Evolutionary conservation across 345 rosid genomes (phyloP), one percentile per base, ranked within the genome.

Genomic region (Eucalyptus erythrocorys): DNA sequence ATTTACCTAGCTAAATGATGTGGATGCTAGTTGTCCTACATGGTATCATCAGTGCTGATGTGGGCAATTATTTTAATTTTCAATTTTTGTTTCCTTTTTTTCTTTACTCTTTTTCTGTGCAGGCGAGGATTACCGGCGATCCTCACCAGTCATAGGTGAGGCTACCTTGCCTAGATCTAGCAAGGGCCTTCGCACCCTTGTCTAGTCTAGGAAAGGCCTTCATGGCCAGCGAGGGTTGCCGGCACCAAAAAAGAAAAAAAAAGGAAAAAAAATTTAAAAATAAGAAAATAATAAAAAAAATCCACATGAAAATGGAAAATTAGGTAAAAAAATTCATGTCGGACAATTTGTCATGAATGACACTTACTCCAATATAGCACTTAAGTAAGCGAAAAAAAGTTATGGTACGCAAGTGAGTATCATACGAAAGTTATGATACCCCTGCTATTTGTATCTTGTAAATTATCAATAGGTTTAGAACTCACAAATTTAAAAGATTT

Each of bases 181-280:
- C 57, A 7, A 53, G 57, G 57, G 57, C 5, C 57, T 21, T 53
- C 26, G 1, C 26, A 53, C 57, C 57, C 57, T 53, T 2, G 0
- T 22, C 59, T 1, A 21, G 2, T 53, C 59, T 53, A 53, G 59
- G 27, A 4, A 22, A 53, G 59, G 11, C 27, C 59, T 53, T 53
- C 0, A 0, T 19, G 26, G 59, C 59, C 0, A 22, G 0, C 4
- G 26, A 53, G 0, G 27, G 59, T 53, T 53, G 59, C 11, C 0
- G 4, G 10, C 59, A 53, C 24, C 6, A 9, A 45, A 45, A n/a
- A n/a, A n/a, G n/a, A 4, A 45, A 45, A 45, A 5, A 5, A 45
- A 45, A 45, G 47, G 47, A 45, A 45, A 45, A 53, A 5, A 16
- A 17, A 50, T 49, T 6, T 7, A 51, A 53, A 2, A 19, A 51